Evolutionary conservation across 1,139 yeast species (phyloP), one percentile per base, ranked within the genome.

Genomic region (Oligophagozyma castellii): DNA sequence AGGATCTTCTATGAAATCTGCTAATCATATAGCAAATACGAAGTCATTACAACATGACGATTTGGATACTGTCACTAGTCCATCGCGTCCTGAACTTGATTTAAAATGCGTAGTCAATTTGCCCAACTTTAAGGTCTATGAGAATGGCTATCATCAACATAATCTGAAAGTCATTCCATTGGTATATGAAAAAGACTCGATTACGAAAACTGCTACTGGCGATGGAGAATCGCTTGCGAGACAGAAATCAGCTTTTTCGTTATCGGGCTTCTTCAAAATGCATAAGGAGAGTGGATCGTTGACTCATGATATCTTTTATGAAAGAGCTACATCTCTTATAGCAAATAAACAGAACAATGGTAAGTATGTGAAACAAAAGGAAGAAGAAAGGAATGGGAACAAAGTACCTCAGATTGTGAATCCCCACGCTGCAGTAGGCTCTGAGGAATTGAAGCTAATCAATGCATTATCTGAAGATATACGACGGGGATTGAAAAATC

Each of bases 401-500:
- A 52, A 31, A 56, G 55, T 41, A 40, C 61, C 48, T 4, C 40
- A 41, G 18, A 45, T 51, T n/a, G 63, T 53, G 8, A 53, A 52
- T 28, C 42, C 44, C 14, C 36, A 54, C 26, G 74, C 80, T 3
- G 73, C 74, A 3, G 72, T 75, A 23, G 70, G 72, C 19, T 68
- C 67, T 12, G 54, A 58, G 8, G 80, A 74, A 41, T 54, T 72
- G 22, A 53, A 58, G 23, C 43, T 73, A 30, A 69, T 74, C 29
- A 63, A 69, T 32, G 53, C 56, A 23, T 50, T 73, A 39, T 61
- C 67, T 27, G 61, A 53, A 16, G 65, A 63, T 37, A 60, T 64
- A 14, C 41, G 48, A 25, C 26, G 32, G 22, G 42, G 44, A 30
- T 24, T 38, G 30, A 30, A 30, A 30, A 34, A 28, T 29, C 14